Evolutionary conservation across 2,329 filamentous ascomycete species (phyloP).

Genomic region (Phialocephala subalpina): DNA sequence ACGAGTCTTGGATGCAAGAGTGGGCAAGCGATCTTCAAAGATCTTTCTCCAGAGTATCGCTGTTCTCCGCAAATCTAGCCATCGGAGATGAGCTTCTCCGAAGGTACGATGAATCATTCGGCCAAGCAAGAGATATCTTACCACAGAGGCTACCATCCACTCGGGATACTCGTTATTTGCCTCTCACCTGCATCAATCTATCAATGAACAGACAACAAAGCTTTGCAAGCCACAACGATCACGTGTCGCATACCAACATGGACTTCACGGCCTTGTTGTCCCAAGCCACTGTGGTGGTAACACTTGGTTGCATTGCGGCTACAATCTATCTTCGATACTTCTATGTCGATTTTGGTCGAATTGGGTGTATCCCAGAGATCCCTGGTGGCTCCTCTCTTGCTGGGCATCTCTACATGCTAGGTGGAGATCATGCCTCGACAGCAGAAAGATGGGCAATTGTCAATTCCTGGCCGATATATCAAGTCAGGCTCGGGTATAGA

Average conservation of each 20-base stretch:
- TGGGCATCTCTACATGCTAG: slow-evolving; percentile 3
- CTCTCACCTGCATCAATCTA: neutral
- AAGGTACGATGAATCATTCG: neutral
- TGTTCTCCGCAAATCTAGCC: neutral
- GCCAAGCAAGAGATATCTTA: neutral
- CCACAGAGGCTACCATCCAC: neutral
- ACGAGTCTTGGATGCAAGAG: neutral
- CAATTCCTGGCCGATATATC: neutral
- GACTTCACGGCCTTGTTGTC: neutral
- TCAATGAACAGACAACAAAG: neutral
- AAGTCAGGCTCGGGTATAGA: neutral
- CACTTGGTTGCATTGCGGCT: neutral
- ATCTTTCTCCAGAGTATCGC: neutral
- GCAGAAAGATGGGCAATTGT: neutral
- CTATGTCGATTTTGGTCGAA: slow-evolving; percentile 1
- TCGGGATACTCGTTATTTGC: neutral
- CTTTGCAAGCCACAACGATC: neutral
- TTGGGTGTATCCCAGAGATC: neutral
- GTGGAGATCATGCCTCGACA: neutral
- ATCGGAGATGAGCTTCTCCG: neutral
- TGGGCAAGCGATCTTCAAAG: neutral
- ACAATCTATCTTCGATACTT: neutral
- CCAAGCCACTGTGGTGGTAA: neutral
- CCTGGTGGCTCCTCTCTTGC: neutral
- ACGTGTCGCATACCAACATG: neutral